These are phyloP conservation scores for Pseudonectria foliicola DNA, from an alignment of 2,329 filamentous ascomycete genomes.

Conservation along the genomic window DNA sequence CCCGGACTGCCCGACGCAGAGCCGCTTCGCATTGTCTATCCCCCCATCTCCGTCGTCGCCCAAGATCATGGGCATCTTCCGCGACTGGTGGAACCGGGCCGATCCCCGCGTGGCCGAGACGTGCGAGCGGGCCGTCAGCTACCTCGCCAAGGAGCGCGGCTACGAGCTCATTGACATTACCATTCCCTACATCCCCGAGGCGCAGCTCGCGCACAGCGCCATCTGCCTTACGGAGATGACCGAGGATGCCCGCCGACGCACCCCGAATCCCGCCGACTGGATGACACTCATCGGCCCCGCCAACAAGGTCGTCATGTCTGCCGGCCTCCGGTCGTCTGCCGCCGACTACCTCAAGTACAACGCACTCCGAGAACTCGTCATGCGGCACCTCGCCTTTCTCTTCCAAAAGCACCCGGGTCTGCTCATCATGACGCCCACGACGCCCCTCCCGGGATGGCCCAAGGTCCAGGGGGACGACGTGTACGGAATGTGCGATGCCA, in stretches of 20 bases:
- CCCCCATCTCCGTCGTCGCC: constrained; percentile 35
- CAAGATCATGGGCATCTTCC: constrained; percentile 66
- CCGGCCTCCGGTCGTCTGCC: constrained; percentile 57
- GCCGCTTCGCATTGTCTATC: constrained; percentile 54
- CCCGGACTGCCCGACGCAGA: constrained; percentile 51
- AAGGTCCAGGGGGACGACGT: constrained; percentile 49
- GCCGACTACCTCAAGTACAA: constrained; percentile 67
- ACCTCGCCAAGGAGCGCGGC: constrained; percentile 44
- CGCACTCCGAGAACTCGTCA: constrained; percentile 66
- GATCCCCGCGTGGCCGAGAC: constrained; percentile 54
- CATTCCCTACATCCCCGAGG: constrained; percentile 61
- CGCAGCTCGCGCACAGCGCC: constrained; percentile 68
- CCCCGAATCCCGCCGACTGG: constrained; percentile 39
- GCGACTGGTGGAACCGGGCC: constrained; percentile 41
- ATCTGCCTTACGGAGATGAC: constrained; percentile 70
- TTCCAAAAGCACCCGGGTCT: constrained; percentile 67
- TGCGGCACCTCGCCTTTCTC: constrained; percentile 68
- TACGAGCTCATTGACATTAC: constrained; percentile 51
- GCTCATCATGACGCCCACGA: constrained; percentile 71
- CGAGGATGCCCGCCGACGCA: constrained; percentile 35
- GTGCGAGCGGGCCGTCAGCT: constrained; percentile 55
- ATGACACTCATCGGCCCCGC: constrained; percentile 52
- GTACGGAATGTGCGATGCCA: constrained; percentile 71
- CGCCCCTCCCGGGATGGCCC: constrained; percentile 68
- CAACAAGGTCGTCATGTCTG: constrained; percentile 62